Conservation (phyloP, 2,329 filamentous ascomycete species). For the Bertia moriformis region DNA sequence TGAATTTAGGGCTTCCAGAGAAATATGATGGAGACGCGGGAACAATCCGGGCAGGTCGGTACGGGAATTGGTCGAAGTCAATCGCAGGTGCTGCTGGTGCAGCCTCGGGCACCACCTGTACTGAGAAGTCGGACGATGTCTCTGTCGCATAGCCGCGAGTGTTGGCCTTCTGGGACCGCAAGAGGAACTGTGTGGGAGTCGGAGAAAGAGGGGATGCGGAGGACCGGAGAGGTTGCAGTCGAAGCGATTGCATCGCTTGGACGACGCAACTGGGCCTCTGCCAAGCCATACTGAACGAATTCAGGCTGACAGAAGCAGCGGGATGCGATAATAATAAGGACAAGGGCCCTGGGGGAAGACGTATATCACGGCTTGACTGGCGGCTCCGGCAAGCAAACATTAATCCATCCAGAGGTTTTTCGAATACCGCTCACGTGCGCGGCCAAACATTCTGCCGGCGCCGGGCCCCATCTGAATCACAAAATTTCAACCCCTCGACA, state of each 20-base stretch:
- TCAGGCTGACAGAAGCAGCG: not conserved
- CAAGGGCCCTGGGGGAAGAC: no score
- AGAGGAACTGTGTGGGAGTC: no score
- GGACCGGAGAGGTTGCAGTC: not conserved
- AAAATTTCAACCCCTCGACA: constrained; percentile 3
- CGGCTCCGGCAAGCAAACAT: no score
- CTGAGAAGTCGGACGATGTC: not conserved
- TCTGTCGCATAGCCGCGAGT: not conserved
- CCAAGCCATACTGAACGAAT: not conserved
- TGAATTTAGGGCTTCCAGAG: constrained; percentile 71
- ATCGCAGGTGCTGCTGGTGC: constrained; percentile 14
- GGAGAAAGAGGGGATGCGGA: no score
- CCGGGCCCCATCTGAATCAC: not conserved
- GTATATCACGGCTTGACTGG: no score
- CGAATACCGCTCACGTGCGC: not conserved
- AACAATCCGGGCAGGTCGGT: constrained; percentile 53
- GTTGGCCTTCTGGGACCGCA: no score
- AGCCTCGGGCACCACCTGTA: not conserved
- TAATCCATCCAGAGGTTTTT: not conserved
- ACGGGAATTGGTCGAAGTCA: constrained; percentile 9
- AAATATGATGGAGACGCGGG: constrained; percentile 91
- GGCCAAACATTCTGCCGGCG: not conserved
- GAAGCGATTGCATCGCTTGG: not conserved
- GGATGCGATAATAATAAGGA: no score
- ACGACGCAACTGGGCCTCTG: not conserved